Base-by-base conservation (phyloP, 768 basidiomycete genomes). In the Multifurca ochricompacta region DNA sequence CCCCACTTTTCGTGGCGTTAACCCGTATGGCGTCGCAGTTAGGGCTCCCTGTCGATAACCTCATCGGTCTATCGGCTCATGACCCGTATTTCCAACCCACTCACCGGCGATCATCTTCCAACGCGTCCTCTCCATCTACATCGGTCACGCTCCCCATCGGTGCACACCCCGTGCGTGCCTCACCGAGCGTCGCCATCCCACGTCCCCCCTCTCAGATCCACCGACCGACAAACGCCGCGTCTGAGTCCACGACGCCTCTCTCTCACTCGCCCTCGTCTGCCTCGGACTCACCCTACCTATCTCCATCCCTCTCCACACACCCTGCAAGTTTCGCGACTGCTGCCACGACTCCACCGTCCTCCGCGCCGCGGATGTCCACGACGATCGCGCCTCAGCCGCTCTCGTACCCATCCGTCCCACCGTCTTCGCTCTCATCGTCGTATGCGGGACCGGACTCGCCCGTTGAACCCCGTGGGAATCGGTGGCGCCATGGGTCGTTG, bases 371-470 rank as follows among this genome's bases (percentile, higher is more conserved):
- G 47, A 73, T 74, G 35, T 68, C 75, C 7, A 74, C 74, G 51
- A 68, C 70, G 7, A 68, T 65, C 61, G 49, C 72, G 63, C 8
- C 68, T 63, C 67, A 70, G 45, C 66, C 74, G 13, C 73, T 91
- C 47, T 78, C 86, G 4, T 92, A 92, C 62, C 89, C 89, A 0
- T 83, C 82, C 6, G 90, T 91, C 0, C 89, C 90, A 2, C 89
- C 89, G 10, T 89, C 89, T 3, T 87, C 85, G 1, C 68, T 89
- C 25, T 86, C 85, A 5, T 86, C 84, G 6, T 87, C 85, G 1
- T 61, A 54, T 14, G 56, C 56, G 13, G 56, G 56, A 2, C 56
- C 58, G 5, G 58, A 60, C 47, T 61, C 60, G 41, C 60, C 58
- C 19, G 57, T 70, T 63, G 60, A 70, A 64, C 59, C 61, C 18